Evolutionary conservation across 2,329 filamentous ascomycete species (phyloP).

Genomic region (Epichloe glyceriae): DNA sequence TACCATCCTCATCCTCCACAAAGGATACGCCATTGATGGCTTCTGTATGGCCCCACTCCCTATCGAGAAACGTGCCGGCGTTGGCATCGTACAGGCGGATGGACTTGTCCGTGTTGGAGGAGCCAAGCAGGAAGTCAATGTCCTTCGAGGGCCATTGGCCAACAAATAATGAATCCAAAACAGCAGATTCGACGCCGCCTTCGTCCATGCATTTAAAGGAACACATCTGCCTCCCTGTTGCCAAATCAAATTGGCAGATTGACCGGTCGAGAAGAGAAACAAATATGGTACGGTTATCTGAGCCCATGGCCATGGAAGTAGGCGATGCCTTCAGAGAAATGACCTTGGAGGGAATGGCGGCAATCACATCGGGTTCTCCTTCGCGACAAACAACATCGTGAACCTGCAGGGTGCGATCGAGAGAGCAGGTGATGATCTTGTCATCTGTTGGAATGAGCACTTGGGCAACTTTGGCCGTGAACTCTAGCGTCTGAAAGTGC

Average conservation of each 20-base stretch:
- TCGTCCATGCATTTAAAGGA: constrained; percentile 77
- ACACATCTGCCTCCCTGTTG: constrained; percentile 54
- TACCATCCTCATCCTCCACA: constrained; percentile 44
- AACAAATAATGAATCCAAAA: constrained; percentile 65
- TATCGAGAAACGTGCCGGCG: constrained; percentile 63
- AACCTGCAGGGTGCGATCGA: constrained; percentile 77
- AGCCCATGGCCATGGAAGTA: constrained; percentile 63
- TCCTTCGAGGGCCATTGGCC: constrained; percentile 41
- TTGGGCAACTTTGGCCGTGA: constrained; percentile 72
- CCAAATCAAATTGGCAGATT: constrained; percentile 47
- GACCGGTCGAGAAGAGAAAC: constrained; percentile 49
- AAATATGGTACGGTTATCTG: constrained; percentile 45
- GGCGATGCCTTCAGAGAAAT: constrained; percentile 80
- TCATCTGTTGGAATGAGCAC: constrained; percentile 61
- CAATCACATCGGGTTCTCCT: constrained; percentile 48
- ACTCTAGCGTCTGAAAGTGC: constrained; percentile 85
- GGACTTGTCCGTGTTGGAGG: constrained; percentile 92
- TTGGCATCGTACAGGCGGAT: constrained; percentile 77
- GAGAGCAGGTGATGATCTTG: constrained; percentile 71
- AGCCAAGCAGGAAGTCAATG: constrained; percentile 61
- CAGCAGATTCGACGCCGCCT: constrained; percentile 66
- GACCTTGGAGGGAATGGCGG: constrained; percentile 63
- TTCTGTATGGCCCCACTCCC: constrained; percentile 92
- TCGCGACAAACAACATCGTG: constrained; percentile 65
- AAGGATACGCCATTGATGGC: constrained; percentile 77